Conservation (phyloP, 768 basidiomycete genomes). For the Kwoniella shandongensis region DNA sequence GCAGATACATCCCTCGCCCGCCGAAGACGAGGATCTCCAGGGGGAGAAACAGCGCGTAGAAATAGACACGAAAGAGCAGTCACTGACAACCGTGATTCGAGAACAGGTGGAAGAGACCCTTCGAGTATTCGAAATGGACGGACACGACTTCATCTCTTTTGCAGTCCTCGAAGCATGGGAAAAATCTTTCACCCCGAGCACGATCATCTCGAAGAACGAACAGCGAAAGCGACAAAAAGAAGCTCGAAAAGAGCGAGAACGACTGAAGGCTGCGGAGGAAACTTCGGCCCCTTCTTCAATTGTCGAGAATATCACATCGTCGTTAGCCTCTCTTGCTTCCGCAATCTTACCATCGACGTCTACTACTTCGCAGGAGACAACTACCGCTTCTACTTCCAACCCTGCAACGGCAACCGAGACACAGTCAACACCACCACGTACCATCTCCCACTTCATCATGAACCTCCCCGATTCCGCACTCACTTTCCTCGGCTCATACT, state of each 20-base stretch:
- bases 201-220: constrained; percentile 8
- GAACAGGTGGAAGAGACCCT: constrained; percentile 72
- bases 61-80: too few relatives aligned
- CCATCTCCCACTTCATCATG: constrained; percentile 90
- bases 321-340: neutral
- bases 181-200: constrained; percentile 64
- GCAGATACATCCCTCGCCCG: too few relatives aligned
- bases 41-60: too few relatives aligned
- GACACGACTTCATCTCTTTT: constrained; percentile 74
- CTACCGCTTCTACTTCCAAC: neutral
- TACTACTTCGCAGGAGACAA: neutral
- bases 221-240: neutral
- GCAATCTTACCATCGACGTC: neutral
- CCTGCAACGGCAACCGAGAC: neutral
- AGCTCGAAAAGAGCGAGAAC: constrained; percentile 2
- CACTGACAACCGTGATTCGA: too few relatives aligned
- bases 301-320: neutral
- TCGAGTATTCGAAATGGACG: constrained; percentile 76
- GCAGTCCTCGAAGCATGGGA: constrained; percentile 61
- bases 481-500: constrained; percentile 82
- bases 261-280: too few relatives aligned
- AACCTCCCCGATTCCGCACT: constrained; percentile 93
- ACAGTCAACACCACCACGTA: constrained; percentile 37
- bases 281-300: neutral
- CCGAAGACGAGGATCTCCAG: too few relatives aligned